phyloP scores from a whole-genome alignment of 352 stramenopile species.

The Globisporangium okanoganense region DNA sequence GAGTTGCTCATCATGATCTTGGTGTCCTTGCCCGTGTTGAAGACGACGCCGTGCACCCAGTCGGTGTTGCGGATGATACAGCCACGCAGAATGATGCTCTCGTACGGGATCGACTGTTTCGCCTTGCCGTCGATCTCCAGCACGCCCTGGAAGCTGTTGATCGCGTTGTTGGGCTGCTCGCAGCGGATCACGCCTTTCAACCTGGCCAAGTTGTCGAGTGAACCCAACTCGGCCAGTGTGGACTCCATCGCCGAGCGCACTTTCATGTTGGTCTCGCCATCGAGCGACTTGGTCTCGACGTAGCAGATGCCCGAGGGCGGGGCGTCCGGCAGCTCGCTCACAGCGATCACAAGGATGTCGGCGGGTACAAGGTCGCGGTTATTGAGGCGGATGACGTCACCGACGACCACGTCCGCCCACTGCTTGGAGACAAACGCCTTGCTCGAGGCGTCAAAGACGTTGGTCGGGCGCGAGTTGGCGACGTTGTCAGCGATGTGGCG shows the following conservation, averaged over 20 bases:
- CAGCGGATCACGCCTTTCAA: conserved; percentile 66
- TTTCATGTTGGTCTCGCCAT: conserved; percentile 94
- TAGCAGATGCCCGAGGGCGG: conserved; percentile 80
- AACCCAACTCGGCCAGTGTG: conserved; percentile 51
- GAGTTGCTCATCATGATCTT: conserved; percentile 92
- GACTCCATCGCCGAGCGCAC: conserved; percentile 75
- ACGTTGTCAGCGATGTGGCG: conserved; percentile 78
- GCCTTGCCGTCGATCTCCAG: conserved; percentile 51
- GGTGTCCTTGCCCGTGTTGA: conserved; percentile 93
- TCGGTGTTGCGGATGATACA: conserved; percentile 93
- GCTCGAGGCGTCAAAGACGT: conserved; percentile 44
- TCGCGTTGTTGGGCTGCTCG: conserved; percentile 84
- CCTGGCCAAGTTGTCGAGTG: conserved; percentile 32
- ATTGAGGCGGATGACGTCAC: conserved; percentile 72
- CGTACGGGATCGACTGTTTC: conserved; percentile 67
- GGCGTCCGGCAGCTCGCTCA: conserved; percentile 57
- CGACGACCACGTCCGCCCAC: conserved; percentile 85
- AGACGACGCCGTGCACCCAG: conserved; percentile 87
- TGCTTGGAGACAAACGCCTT: conserved; percentile 47
- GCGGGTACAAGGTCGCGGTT: conserved; percentile 84
- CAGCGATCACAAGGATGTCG: conserved; percentile 80
- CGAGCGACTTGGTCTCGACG: conserved; percentile 89
- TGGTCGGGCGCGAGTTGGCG: conserved; percentile 70
- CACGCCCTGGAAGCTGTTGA: conserved; percentile 90
- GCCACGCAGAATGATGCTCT: conserved; percentile 88